phyloP scores from a whole-genome alignment of 1,139 yeast genomes.

The Kluyveromyces sp. region DNA sequence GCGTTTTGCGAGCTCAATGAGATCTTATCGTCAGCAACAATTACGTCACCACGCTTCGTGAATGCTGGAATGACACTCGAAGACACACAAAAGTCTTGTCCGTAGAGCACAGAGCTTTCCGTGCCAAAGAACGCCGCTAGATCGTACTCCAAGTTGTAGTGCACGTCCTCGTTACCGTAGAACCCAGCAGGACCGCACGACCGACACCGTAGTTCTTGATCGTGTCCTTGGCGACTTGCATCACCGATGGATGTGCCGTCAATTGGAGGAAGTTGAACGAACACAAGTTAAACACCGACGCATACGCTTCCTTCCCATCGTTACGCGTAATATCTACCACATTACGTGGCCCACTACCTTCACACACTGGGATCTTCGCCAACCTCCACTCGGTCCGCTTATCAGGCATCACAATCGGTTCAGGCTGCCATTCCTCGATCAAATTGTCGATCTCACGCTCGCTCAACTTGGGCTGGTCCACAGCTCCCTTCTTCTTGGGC shows the following conservation, averaged over 20 bases:
- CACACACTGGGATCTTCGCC: slow-evolving; percentile 53
- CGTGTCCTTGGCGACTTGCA: slow-evolving; percentile 48
- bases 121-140: slow-evolving; percentile 68
- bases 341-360: slow-evolving; percentile 47
- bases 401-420: slow-evolving; percentile 55
- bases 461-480: slow-evolving; percentile 60
- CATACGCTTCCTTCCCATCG: slow-evolving; percentile 22
- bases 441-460: slow-evolving; percentile 72
- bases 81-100: slow-evolving; percentile 87
- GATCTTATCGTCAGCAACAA: slow-evolving; percentile 79
- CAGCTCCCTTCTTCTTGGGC: slow-evolving; percentile 72
- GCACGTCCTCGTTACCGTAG: slow-evolving; percentile 93
- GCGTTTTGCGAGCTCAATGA: slow-evolving; percentile 83
- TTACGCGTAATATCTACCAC: slow-evolving; percentile 35
- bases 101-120: slow-evolving; percentile 76
- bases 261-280: slow-evolving; percentile 57
- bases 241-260: slow-evolving; percentile 41
- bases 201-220: slow-evolving; percentile 77
- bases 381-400: slow-evolving; percentile 55
- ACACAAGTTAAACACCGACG: slow-evolving; percentile 53
- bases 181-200: slow-evolving; percentile 99
- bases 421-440: slow-evolving; percentile 88
- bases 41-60: slow-evolving; percentile 88
- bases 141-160: slow-evolving; percentile 69
- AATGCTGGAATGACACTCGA: slow-evolving; percentile 97